These are phyloP conservation scores for Glomus cerebriforme DNA, from an alignment of 192 early-diverging fungal genomes.

Conservation along the genomic window DNA sequence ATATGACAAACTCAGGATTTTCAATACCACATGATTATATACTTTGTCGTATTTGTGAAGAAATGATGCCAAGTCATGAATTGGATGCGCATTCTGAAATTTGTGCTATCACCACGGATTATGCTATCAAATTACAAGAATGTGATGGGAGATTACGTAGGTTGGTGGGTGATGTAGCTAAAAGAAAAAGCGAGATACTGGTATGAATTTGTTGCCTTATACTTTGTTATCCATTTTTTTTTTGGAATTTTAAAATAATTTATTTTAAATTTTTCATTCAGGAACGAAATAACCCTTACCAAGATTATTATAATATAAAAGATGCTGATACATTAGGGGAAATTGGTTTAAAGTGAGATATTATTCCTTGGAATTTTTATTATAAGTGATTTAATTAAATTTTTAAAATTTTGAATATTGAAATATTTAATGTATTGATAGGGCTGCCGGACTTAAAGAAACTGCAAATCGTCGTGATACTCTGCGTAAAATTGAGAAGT, in stretches of 20 bases:
- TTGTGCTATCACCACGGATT: conserved; percentile 76
- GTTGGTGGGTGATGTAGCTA: conserved; percentile 53
- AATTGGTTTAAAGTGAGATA: conserved; percentile 22
- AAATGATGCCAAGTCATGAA: conserved; percentile 61
- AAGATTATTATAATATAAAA: conserved; percentile 45
- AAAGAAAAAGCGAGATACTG: conserved; percentile 47
- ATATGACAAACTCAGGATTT: conserved; percentile 6
- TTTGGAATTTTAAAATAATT: conserved; percentile 45
- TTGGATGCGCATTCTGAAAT: conserved; percentile 79
- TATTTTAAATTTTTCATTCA: conserved; percentile 46
- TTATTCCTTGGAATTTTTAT: neutral
- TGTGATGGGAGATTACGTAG: conserved; percentile 58
- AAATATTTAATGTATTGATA: neutral
- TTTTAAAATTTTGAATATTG: neutral
- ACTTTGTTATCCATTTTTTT: conserved; percentile 43
- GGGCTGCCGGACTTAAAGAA: conserved; percentile 27
- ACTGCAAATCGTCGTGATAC: conserved; percentile 27
- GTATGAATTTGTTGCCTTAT: conserved; percentile 41
- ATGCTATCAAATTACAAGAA: conserved; percentile 65
- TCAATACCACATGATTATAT: conserved; percentile 43
- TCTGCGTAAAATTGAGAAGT: conserved; percentile 30
- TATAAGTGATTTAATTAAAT: neutral
- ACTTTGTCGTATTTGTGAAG: conserved; percentile 88
- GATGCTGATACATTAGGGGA: conserved; percentile 45
- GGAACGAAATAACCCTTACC: conserved; percentile 42